Conservation (phyloP, 139 green algal species). For the Eudorina sp. region DNA sequence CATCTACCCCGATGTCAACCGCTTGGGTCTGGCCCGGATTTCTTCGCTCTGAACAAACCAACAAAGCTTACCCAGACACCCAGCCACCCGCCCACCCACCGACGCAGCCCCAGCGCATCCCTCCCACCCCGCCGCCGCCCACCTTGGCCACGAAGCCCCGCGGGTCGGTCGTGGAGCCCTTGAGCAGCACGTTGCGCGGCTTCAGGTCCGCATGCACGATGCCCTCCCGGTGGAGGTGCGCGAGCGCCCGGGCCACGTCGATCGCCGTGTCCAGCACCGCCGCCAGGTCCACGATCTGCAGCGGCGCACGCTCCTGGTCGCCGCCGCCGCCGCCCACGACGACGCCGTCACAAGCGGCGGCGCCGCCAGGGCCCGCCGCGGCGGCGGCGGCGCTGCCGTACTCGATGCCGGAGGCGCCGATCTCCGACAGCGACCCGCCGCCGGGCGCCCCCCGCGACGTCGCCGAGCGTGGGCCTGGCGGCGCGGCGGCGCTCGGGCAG, state of each 20-base stretch:
- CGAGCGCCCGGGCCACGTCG: slow-evolving; percentile 58
- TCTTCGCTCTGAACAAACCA: no score
- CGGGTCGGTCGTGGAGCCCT: slow-evolving; percentile 24
- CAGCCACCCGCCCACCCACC: no score
- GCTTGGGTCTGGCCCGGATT: no score
- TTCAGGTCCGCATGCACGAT: slow-evolving; percentile 65
- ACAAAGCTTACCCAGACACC: no score
- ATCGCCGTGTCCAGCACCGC: slow-evolving; percentile 60
- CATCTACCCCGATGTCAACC: no score
- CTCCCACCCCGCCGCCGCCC: not conserved
- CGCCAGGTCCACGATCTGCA: slow-evolving; percentile 35
- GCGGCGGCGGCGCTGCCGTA: not conserved
- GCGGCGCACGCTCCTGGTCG: not conserved
- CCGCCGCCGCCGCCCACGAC: not conserved
- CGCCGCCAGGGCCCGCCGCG: not conserved
- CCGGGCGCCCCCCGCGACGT: no score
- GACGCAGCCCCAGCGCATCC: not conserved
- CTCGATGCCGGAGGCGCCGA: no score
- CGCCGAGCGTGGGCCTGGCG: no score
- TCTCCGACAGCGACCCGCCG: no score
- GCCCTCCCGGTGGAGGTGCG: slow-evolving; percentile 61
- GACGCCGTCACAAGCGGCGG: no score
- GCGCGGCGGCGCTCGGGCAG: no score
- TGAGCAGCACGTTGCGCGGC: slow-evolving; percentile 59
- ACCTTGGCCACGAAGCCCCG: slow-evolving; percentile 45